Conservation (phyloP, 2,329 filamentous ascomycete species). For the Talaromyces piceae region DNA sequence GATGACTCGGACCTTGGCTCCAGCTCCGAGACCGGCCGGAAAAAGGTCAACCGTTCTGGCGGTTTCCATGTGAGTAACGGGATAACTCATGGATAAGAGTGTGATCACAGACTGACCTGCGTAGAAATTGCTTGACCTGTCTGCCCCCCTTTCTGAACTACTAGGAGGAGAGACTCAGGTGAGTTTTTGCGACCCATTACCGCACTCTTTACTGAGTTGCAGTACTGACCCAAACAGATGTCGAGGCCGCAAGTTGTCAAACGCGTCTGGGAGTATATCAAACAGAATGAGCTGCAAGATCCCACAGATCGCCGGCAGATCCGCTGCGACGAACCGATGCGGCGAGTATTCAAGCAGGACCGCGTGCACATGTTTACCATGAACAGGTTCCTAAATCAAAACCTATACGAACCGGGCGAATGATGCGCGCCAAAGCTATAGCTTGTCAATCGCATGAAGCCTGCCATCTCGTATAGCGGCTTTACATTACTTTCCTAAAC, state of each 20-base stretch:
- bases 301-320: constrained; percentile 89
- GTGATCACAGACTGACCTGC: constrained; percentile 7
- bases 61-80: constrained; percentile 67
- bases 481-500: too few species aligned
- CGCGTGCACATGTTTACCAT: constrained; percentile 98
- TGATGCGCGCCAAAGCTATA: constrained; percentile 22
- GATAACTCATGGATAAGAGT: background rate
- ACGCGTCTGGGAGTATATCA: constrained; percentile 93
- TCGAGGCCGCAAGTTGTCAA: constrained; percentile 95
- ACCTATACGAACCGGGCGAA: constrained; percentile 80
- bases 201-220: background rate
- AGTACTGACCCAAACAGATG: constrained; percentile 46
- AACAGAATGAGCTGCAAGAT: constrained; percentile 78
- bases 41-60: constrained; percentile 67
- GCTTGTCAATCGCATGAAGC: constrained; percentile 15
- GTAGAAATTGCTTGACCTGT: constrained; percentile 43
- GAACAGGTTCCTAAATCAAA: constrained; percentile 90
- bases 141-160: constrained; percentile 37
- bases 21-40: constrained; percentile 45
- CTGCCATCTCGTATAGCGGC: background rate
- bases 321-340: constrained; percentile 82
- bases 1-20: constrained; percentile 73
- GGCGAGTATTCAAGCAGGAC: constrained; percentile 83
- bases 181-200: too few species aligned
- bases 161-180: constrained; percentile 39